A percentile compares a stretch with the other conserved stretches of the same genome.
These are phyloP conservation scores for Chlorella ohadii DNA, from an alignment of 139 green algal species.

Conservation along the genomic window DNA sequence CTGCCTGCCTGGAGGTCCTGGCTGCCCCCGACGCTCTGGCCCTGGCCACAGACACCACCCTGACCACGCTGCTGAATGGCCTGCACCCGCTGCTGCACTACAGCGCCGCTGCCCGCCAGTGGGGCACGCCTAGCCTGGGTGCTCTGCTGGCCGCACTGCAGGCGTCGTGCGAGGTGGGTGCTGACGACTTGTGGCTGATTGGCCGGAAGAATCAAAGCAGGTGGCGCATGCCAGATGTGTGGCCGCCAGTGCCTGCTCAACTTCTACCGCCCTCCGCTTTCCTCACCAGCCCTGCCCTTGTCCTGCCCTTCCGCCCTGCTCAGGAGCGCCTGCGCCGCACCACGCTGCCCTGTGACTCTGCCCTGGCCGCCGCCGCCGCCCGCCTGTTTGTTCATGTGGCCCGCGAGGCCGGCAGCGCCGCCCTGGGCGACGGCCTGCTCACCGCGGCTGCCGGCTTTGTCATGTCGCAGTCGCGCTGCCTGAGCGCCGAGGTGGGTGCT, in stretches of 20 bases:
- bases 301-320: not conserved
- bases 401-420: not conserved
- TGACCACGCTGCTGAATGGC: not conserved
- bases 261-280: not conserved
- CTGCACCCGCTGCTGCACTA: constrained; percentile 4
- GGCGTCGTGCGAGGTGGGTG: not conserved
- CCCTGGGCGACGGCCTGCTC: not conserved
- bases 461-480: not conserved
- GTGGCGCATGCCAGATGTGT: too few relatives aligned
- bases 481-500: constrained; percentile 9
- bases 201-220: too few relatives aligned
- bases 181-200: not conserved
- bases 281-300: not conserved
- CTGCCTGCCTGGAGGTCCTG: not conserved
- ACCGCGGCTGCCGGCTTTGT: not conserved
- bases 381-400: not conserved
- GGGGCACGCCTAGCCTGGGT: not conserved
- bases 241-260: not conserved
- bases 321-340: constrained; percentile 19
- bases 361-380: not conserved
- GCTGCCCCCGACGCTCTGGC: not conserved
- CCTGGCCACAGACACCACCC: not conserved
- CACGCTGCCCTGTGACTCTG: constrained; percentile 3
- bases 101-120: not conserved
- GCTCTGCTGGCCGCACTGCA: not conserved